These are phyloP conservation scores for Camelina neglecta DNA, from an alignment of 345 rosid species.

Conservation along the genomic window DNA sequence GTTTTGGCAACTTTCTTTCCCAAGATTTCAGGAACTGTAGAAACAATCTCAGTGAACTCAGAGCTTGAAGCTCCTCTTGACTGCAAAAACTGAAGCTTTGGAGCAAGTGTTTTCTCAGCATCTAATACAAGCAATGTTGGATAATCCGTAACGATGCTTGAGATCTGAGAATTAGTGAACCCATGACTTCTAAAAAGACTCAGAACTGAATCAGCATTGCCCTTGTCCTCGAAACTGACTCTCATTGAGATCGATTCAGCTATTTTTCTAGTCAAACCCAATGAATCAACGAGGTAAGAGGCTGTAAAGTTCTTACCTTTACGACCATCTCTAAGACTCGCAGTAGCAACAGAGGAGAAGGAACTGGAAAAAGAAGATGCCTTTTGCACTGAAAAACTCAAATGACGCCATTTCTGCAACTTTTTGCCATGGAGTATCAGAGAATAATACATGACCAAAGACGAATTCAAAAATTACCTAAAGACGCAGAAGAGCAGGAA, in stretches of 20 bases:
- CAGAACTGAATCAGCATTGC: conserved; percentile 24
- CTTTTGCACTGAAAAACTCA: neutral
- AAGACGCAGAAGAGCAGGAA: neutral
- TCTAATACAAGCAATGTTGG: conserved; percentile 29
- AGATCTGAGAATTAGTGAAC: conserved; percentile 42
- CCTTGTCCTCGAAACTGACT: neutral
- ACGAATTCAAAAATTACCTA: neutral
- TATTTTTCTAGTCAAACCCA: conserved; percentile 21
- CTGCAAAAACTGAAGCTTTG: conserved; percentile 29
- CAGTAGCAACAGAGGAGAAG: neutral
- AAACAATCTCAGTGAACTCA: neutral
- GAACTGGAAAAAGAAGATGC: neutral
- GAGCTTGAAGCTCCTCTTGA: conserved; percentile 31
- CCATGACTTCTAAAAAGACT: conserved; percentile 26
- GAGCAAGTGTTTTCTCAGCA: conserved; percentile 35
- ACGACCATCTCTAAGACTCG: neutral
- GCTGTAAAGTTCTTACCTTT: neutral
- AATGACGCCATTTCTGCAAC: neutral
- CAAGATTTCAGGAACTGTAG: conserved; percentile 29
- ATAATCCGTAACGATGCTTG: neutral
- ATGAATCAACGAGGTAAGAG: conserved; percentile 28
- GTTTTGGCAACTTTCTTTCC: neutral
- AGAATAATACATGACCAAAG: conserved; percentile 16
- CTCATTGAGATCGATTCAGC: conserved; percentile 30
- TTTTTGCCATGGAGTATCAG: conserved; percentile 11